Percentiles rank a stretch among this genome's conserved stretches.
Conservation (phyloP, 2,329 filamentous ascomycete genomes). For the Zalaria obscura region DNA sequence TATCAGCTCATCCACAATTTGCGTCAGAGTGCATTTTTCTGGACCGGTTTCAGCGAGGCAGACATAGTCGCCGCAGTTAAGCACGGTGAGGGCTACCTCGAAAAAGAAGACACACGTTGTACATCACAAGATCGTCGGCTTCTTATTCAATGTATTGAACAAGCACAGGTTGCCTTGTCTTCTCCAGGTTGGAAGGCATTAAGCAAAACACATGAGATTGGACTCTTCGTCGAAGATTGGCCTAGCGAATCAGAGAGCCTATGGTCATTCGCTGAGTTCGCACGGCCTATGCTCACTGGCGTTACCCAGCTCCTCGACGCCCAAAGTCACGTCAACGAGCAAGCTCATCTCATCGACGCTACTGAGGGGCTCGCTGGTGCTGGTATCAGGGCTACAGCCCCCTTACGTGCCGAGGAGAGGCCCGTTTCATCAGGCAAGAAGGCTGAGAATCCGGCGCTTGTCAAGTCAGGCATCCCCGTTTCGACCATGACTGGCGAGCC, state of each 20-base stretch:
- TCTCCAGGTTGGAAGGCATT: slow-evolving; percentile 54
- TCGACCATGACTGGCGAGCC: slow-evolving; percentile 25
- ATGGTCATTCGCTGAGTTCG: slow-evolving; percentile 49
- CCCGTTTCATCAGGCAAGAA: slow-evolving; percentile 9
- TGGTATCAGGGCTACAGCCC: slow-evolving; percentile 14
- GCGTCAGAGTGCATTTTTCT: slow-evolving; percentile 75
- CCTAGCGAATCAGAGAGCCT: slow-evolving; percentile 43
- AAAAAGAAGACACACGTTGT: slow-evolving; percentile 45
- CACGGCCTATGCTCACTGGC: slow-evolving; percentile 41
- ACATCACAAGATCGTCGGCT: slow-evolving; percentile 44
- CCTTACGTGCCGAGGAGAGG: slow-evolving; percentile 5
- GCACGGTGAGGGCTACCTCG: slow-evolving; percentile 53
- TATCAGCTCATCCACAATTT: slow-evolving; percentile 61
- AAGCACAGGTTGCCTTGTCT: slow-evolving; percentile 44
- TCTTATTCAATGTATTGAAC: slow-evolving; percentile 49
- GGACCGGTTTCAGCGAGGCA: slow-evolving; percentile 54
- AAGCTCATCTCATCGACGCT: slow-evolving; percentile 12
- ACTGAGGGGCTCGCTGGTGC: slow-evolving; percentile 16
- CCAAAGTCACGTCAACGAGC: slow-evolving; percentile 37
- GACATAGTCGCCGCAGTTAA: slow-evolving; percentile 53
- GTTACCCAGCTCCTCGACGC: slow-evolving; percentile 41
- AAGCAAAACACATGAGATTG: slow-evolving; percentile 62
- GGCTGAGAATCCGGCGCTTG: slow-evolving; percentile 12
- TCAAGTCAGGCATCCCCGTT: slow-evolving; percentile 25
- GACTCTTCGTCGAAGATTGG: slow-evolving; percentile 55